Evolutionary conservation across 192 early-diverging fungal species (phyloP).

Genomic region (Diversispora epigaea): DNA sequence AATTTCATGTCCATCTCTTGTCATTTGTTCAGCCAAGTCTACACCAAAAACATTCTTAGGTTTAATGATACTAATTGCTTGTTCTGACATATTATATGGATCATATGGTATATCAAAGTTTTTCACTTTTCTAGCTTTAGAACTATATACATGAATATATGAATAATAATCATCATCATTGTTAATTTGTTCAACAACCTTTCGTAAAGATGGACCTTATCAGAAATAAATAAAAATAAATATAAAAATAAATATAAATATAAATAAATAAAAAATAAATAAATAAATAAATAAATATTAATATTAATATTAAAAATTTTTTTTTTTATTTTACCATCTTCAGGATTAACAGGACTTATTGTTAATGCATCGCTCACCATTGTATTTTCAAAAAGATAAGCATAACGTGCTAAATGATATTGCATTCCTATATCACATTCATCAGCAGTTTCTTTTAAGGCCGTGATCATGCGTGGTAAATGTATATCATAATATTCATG

Average conservation of each 20-base stretch:
- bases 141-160: conserved; percentile 44
- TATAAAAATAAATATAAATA: neutral
- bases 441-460: conserved; percentile 80
- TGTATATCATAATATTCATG: conserved; percentile 76
- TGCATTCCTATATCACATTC: conserved; percentile 81
- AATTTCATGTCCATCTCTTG: conserved; percentile 68
- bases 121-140: conserved; percentile 30
- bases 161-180: conserved; percentile 55
- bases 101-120: conserved; percentile 46
- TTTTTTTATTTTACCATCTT: conserved; percentile 26
- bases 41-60: conserved; percentile 82
- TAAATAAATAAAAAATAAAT: neutral
- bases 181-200: conserved; percentile 60
- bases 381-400: conserved; percentile 74
- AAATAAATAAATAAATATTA: neutral
- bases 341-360: conserved; percentile 38
- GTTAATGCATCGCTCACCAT: conserved; percentile 53
- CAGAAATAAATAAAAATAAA: neutral
- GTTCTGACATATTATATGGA: conserved; percentile 50
- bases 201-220: conserved; percentile 41
- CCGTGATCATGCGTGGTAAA: conserved; percentile 80
- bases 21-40: conserved; percentile 66
- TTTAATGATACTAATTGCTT: conserved; percentile 61
- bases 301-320: neutral
- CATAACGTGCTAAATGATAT: conserved; percentile 76